Conservation (phyloP, 768 basidiomycete species). For the Macrolepiota albuminosa region DNA sequence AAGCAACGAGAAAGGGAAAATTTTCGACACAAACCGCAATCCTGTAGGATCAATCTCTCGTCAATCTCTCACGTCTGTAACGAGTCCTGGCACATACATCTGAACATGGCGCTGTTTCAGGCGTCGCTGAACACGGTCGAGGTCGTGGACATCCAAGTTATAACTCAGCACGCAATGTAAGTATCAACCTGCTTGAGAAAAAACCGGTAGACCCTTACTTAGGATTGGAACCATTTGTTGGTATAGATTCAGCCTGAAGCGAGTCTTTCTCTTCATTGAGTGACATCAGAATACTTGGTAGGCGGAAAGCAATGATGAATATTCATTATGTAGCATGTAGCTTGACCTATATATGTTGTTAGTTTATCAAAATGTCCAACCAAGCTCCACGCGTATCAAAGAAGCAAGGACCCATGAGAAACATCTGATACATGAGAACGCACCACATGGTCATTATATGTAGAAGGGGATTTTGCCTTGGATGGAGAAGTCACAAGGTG, state of each 20-base stretch:
- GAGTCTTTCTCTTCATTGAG: not conserved
- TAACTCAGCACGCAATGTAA: constrained; percentile 20
- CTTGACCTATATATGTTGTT: not conserved
- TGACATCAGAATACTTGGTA: not conserved
- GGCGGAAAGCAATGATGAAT: not conserved
- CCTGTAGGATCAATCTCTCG: constrained; percentile 27
- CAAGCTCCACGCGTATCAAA: not conserved
- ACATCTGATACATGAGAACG: too few species aligned
- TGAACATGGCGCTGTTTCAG: constrained; percentile 78
- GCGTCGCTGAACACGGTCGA: constrained; percentile 67
- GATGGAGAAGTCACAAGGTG: too few species aligned
- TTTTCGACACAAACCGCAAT: constrained; percentile 49
- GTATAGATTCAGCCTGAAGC: not conserved
- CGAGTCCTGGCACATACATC: constrained; percentile 42
- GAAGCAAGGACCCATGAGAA: not conserved
- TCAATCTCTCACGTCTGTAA: not conserved
- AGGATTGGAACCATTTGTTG: not conserved
- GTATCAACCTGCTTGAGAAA: not conserved
- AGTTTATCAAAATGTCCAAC: not conserved
- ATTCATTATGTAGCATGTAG: too few species aligned
- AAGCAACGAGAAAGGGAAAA: not conserved
- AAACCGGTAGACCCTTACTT: not conserved
- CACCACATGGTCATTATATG: too few species aligned
- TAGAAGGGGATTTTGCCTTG: too few species aligned
- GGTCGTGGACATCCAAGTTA: constrained; percentile 55